Evolutionary conservation across 2,329 filamentous ascomycete genomes (phyloP).

Genomic region (Juglanconis sp.): DNA sequence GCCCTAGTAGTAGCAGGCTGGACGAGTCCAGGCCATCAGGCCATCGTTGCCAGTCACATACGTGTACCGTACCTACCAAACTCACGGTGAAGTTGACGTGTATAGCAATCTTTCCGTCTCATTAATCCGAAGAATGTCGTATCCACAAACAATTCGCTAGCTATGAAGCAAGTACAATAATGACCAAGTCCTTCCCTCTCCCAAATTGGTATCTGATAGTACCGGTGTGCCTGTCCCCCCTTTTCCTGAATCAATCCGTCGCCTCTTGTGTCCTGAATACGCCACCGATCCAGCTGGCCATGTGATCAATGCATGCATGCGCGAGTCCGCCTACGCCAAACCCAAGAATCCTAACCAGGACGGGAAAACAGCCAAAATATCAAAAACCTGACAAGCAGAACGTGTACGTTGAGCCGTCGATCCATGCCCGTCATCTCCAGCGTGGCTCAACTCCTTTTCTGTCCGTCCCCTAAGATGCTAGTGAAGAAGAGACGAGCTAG

Average conservation of each 20-base stretch:
- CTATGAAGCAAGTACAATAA: not conserved
- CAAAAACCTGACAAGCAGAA: not conserved
- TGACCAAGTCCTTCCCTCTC: not conserved
- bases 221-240: not conserved
- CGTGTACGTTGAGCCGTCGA: not conserved
- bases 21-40: too few species aligned
- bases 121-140: too few species aligned
- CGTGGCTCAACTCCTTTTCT: not conserved
- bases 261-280: not conserved
- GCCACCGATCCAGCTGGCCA: not conserved
- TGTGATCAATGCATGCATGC: not conserved
- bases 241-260: not conserved
- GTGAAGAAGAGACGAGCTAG: not conserved
- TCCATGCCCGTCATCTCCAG: not conserved
- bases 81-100: too few species aligned
- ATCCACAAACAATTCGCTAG: not conserved
- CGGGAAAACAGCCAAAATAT: not conserved
- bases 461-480: too few species aligned
- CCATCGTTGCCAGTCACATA: too few species aligned
- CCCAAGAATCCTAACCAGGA: not conserved
- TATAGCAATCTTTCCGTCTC: too few species aligned
- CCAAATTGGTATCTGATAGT: slow-evolving; percentile 3
- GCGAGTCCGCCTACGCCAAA: not conserved
- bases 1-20: too few species aligned
- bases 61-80: too few species aligned